These are phyloP conservation scores for Cyberlindnera nakhonratchasimensis DNA, from an alignment of 805 yeast genomes.

Conservation along the genomic window DNA sequence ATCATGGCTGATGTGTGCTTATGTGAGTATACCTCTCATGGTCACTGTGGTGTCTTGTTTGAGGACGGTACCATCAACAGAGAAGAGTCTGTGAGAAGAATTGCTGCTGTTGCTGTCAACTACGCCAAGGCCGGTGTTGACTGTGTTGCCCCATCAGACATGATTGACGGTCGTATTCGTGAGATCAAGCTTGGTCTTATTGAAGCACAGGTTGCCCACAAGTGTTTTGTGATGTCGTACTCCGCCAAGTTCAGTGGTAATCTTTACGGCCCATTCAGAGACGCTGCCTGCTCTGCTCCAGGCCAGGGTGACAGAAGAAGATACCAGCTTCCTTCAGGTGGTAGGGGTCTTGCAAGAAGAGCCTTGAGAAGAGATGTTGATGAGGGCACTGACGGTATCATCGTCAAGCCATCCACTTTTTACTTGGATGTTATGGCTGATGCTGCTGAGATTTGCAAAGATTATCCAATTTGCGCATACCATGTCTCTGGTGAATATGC, in stretches of 20 bases:
- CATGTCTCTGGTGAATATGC: slow-evolving; percentile 98
- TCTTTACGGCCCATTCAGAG: slow-evolving; percentile 95
- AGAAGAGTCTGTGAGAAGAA: slow-evolving; percentile 67
- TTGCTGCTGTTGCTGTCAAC: slow-evolving; percentile 92
- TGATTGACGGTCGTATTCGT: slow-evolving; percentile 92
- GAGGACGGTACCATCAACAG: slow-evolving; percentile 86
- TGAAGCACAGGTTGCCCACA: slow-evolving; percentile 78
- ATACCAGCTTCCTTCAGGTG: slow-evolving; percentile 92
- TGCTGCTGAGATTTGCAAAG: slow-evolving; percentile 75
- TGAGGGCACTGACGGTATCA: slow-evolving; percentile 95
- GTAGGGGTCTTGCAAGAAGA: slow-evolving; percentile 89
- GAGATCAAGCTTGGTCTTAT: slow-evolving; percentile 87
- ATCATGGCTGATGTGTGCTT: slow-evolving; percentile 93
- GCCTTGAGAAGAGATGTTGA: slow-evolving; percentile 80
- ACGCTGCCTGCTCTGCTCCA: slow-evolving; percentile 93
- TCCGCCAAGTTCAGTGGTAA: slow-evolving; percentile 91
- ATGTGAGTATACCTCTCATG: slow-evolving; percentile 95
- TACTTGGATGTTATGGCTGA: slow-evolving; percentile 88
- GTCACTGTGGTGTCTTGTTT: slow-evolving; percentile 92
- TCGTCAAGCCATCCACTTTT: slow-evolving; percentile 94
- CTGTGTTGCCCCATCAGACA: slow-evolving; percentile 95
- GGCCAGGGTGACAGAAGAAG: slow-evolving; percentile 86
- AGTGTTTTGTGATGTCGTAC: slow-evolving; percentile 86
- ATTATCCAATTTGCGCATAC: slow-evolving; percentile 89
- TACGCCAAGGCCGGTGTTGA: slow-evolving; percentile 96